Evolutionary conservation across 1,284 basidiomycete species (phyloP), one percentile per base, ranked within the genome.

Genomic region (Trametes hirsuta): DNA sequence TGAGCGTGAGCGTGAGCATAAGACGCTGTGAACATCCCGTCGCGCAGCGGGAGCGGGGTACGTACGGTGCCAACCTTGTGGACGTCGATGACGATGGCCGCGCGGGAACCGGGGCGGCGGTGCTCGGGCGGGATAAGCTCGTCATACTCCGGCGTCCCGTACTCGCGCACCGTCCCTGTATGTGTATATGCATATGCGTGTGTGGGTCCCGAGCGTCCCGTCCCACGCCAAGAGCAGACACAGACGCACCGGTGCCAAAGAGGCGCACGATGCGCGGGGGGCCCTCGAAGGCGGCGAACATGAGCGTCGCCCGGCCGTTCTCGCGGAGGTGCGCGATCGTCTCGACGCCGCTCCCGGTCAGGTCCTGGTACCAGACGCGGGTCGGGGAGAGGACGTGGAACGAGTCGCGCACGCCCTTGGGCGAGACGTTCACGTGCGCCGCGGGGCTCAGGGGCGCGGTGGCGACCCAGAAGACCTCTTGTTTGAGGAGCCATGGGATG

Each of bases 291-390:
- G 84, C 82, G 61, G 69, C 74, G 70, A 87, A 84, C 74, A 85
- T 71, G 55, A 86, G 69, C 0, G 84, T 85, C 46, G 86, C 79
- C 10, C 85, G 74, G 2, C 80, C 79, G 61, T 87, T 86, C 69
- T 87, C 84, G n/a, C 79, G 77, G 5, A 86, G 25, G 62, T 87
- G 85, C 0, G 85, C 74, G 48, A 84, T 80, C 0, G 84, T 86
- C 67, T 86, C 84, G 25, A 51, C 61, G 81, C 83, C 84, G 66
- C 80, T 84, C 4, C 84, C 85, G 4, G 77, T 74, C 48, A 85
- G 69, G 67, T 86, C 84, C 58, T 85, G 81, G 62, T 86, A 85
- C 82, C 84, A 86, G 34, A 85, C 82, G 35, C 70, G 77, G 24
- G 74, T 80, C 36, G 75, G 68, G 59, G 79, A 74, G 24, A 81